A percentile compares a stretch with the other conserved stretches of the same genome.
phyloP scores from a whole-genome alignment of 176 grass and related monocot species.

The Miscanthus lutarioriparius region DNA sequence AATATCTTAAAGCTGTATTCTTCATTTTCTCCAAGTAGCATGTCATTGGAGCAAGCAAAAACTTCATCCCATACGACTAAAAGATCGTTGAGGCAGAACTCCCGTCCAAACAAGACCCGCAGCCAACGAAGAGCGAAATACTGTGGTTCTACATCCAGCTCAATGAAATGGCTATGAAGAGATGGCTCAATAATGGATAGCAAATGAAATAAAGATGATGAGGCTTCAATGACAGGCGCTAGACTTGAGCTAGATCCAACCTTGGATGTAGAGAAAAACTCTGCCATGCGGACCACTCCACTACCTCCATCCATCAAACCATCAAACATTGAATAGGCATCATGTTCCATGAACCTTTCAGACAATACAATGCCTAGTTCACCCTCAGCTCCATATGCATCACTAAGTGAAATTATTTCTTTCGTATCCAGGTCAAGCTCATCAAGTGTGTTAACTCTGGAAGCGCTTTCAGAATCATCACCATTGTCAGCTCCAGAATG shows the following conservation, averaged over 20 bases:
- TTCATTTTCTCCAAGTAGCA: conserved; percentile 42
- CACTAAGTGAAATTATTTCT: conserved; percentile 83
- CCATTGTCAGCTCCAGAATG: conserved; percentile 35
- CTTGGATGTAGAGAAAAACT: conserved; percentile 72
- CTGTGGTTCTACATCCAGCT: conserved; percentile 91
- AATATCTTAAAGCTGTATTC: conserved; percentile 70
- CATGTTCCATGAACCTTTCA: conserved; percentile 97
- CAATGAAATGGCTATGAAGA: conserved; percentile 91
- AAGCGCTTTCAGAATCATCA: conserved; percentile 42
- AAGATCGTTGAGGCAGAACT: conserved; percentile 79
- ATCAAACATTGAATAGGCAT: conserved; percentile 94
- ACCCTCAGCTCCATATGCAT: conserved; percentile 95
- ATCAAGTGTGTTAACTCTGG: conserved; percentile 55
- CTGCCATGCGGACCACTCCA: conserved; percentile 69
- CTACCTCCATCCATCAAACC: conserved; percentile 79
- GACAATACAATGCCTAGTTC: conserved; percentile 92
- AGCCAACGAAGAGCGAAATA: conserved; percentile 97
- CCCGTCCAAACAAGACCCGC: conserved; percentile 90
- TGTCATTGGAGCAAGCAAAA: conserved; percentile 70
- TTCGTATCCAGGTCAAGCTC: conserved; percentile 70
- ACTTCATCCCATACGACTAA: conserved; percentile 83
- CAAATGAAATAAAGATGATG: conserved; percentile 91
- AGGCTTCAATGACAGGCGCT: conserved; percentile 88
- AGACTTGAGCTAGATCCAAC: conserved; percentile 56
- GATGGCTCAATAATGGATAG: conserved; percentile 72